Evolutionary conservation across 768 basidiomycete species (phyloP), one percentile per base, ranked within the genome.

Genomic region (Hirschioporus abietinus): DNA sequence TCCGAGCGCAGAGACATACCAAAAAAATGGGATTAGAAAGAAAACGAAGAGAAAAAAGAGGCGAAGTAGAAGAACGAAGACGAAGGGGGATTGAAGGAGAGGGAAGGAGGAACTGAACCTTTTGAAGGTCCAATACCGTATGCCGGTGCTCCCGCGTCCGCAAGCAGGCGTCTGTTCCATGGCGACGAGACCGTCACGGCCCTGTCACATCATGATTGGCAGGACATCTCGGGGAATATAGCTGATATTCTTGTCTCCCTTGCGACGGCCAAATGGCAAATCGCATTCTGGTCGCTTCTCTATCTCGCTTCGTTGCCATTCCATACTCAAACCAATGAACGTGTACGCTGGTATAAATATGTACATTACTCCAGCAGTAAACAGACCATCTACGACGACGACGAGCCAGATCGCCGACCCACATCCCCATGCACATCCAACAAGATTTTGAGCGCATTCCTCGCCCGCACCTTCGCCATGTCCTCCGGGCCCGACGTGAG

Each of bases 371-470:
- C 24, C 60, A 25, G 60, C 60, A 25, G 15, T 15, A 61, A 61
- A 17, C 60, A 25, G 17, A 20, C 42, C 42, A 12, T 52, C 42
- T 52, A 52, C 20, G 42, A 52, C 42, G 42, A 52, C 12, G 42
- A 52, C 12, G 42, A 52, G 27, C 81, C 80, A 18, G 83, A 85
- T 59, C 85, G 83, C 63, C 86, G 82, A 26, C 90, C 90, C 79
- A 94, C 91, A 75, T 95, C 92, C n/a, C 92, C 91, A 77, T 93
- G 92, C 52, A 93, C 90, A 72, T 95, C 94, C 74, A 95, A 79
- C 69, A 95, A 77, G 67, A 95, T 94, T 77, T 95, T 95, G 72
- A 99, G 85, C 17, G 95, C 96, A 81, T 98, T 98, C 66, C 96
- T 84, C 23, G 97, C 96, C 65, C 97, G 86, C 58, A 96, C 85